phyloP scores from a whole-genome alignment of 805 yeast genomes.

The Kodamaea neixiangensis region DNA sequence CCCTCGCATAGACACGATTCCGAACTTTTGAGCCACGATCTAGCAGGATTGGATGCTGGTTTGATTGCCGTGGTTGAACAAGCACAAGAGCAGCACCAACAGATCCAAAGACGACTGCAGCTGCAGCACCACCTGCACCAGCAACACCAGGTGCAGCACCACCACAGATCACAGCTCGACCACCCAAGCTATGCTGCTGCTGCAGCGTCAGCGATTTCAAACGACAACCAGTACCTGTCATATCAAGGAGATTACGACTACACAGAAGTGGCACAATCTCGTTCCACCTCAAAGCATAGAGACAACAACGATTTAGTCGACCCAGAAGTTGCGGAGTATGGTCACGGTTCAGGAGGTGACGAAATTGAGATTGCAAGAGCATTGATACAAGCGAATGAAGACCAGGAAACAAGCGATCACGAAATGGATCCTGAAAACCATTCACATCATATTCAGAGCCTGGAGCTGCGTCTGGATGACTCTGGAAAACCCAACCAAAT shows the following conservation, averaged over 20 bases:
- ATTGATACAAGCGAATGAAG: conserved; percentile 58
- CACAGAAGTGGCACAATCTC: conserved; percentile 12
- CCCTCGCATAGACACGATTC: conserved; percentile 31
- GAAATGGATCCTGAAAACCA: background rate
- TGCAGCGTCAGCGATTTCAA: conserved; percentile 34
- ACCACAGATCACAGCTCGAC: conserved; percentile 14
- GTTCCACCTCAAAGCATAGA: conserved; percentile 12
- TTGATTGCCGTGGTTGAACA: conserved; percentile 63
- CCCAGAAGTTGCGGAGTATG: conserved; percentile 57
- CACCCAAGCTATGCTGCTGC: conserved; percentile 33
- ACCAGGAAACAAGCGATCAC: conserved; percentile 17
- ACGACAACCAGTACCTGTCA: conserved; percentile 20
- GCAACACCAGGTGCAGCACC: conserved; percentile 19
- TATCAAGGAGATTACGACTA: conserved; percentile 18
- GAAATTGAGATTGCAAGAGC: conserved; percentile 70
- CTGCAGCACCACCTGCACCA: conserved; percentile 11
- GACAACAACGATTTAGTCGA: conserved; percentile 46
- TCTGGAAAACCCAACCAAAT: background rate
- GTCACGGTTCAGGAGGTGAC: conserved; percentile 40
- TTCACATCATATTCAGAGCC: background rate
- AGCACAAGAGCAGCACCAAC: conserved; percentile 44
- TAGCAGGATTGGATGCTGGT: conserved; percentile 45
- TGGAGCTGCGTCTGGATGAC: background rate
- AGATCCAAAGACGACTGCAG: conserved; percentile 22
- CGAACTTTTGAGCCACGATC: conserved; percentile 39